Evolutionary conservation across 495 filamentous ascomycete species (phyloP).

Genomic region (Penicillium longicatenatum): DNA sequence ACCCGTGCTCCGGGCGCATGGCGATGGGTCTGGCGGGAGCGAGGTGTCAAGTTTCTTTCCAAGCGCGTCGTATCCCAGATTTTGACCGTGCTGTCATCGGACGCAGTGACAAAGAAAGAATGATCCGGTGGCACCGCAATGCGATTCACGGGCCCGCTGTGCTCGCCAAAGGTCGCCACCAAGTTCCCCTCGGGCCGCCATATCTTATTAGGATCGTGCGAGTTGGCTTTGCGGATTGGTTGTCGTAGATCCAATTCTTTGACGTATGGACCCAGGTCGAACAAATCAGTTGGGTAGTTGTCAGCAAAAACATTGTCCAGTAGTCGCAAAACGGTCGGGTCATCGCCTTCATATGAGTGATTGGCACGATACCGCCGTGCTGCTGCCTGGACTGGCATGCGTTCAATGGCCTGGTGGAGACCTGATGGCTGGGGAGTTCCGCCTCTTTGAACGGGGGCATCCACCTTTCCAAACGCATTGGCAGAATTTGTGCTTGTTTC

Average conservation of each 20-base stretch:
- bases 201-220: conserved; percentile 49
- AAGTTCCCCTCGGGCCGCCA: conserved; percentile 87
- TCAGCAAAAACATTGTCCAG: conserved; percentile 88
- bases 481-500: conserved; percentile 83
- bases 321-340: conserved; percentile 83
- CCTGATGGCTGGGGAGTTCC: conserved; percentile 28
- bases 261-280: conserved; percentile 75
- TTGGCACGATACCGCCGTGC: conserved; percentile 44
- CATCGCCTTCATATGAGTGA: conserved; percentile 84
- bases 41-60: conserved; percentile 84
- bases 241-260: conserved; percentile 64
- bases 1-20: conserved; percentile 72
- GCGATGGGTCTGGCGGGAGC: conserved; percentile 83
- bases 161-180: conserved; percentile 86
- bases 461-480: conserved; percentile 83
- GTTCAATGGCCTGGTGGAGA: conserved; percentile 36
- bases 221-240: conserved; percentile 62
- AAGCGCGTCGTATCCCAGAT: conserved; percentile 91
- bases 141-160: conserved; percentile 78
- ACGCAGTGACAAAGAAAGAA: conserved; percentile 89
- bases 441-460: conserved; percentile 60
- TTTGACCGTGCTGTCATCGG: conserved; percentile 89
- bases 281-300: conserved; percentile 78
- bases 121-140: conserved; percentile 88
- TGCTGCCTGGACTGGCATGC: conserved; percentile 21